Evolutionary conservation across 192 early-diverging fungal species (phyloP).

Genomic region (Gorgonomyces haynaldii): DNA sequence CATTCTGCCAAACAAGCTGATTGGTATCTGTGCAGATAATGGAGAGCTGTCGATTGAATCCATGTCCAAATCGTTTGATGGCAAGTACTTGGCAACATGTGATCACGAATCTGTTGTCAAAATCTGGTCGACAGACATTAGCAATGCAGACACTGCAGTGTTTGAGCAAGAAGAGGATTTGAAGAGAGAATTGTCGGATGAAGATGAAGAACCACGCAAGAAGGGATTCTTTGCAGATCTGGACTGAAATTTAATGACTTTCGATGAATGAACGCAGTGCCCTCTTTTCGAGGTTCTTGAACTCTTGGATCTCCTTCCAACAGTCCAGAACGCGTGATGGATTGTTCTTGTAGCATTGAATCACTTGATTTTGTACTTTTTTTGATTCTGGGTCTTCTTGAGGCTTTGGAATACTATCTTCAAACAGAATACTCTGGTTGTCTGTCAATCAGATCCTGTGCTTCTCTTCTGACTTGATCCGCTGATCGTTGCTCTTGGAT

Average conservation of each 20-base stretch:
- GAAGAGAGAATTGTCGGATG: too few relatives aligned
- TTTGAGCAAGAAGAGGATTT: constrained; percentile 29
- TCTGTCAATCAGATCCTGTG: constrained; percentile 26
- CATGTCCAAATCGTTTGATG: constrained; percentile 57
- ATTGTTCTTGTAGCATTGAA: constrained; percentile 35
- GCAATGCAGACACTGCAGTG: constrained; percentile 32
- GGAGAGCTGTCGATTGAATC: constrained; percentile 78
- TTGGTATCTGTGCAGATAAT: constrained; percentile 83
- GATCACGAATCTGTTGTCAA: constrained; percentile 78
- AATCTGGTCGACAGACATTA: constrained; percentile 58
- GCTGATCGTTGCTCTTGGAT: constrained; percentile 28
- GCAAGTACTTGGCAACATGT: constrained; percentile 64
- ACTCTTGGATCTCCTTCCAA: constrained; percentile 52
- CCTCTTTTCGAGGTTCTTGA: constrained; percentile 31
- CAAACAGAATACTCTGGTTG: constrained; percentile 19
- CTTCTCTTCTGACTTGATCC: constrained; percentile 28
- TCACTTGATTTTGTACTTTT: constrained; percentile 16
- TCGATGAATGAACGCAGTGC: too few relatives aligned
- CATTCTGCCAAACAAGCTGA: constrained; percentile 82
- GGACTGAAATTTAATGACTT: too few relatives aligned
- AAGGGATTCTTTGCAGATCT: too few relatives aligned
- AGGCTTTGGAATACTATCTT: constrained; percentile 17
- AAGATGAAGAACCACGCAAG: too few relatives aligned
- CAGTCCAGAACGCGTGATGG: constrained; percentile 39
- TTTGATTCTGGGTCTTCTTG: constrained; percentile 3